Evolutionary conservation across 2,329 filamentous ascomycete genomes (phyloP), one percentile per base, ranked within the genome.

Genomic region (Sporothrix mexicana): DNA sequence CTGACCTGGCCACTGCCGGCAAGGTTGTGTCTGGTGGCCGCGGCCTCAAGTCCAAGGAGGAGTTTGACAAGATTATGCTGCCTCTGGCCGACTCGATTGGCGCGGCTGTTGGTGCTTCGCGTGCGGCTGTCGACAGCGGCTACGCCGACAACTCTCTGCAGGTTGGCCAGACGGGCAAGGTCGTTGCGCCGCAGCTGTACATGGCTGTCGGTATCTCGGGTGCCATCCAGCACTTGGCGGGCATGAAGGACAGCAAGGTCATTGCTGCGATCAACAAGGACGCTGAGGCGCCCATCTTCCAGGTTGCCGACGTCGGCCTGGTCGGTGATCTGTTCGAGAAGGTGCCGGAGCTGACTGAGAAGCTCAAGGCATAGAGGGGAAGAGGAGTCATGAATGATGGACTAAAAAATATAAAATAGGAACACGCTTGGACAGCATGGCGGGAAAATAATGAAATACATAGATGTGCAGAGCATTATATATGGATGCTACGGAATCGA

Each of bases 201-300:
- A 88, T 99, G 77, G 97, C 94, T 71, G 95, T 95, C 13, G 96
- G 96, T 79, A 98, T 99, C 78, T 97, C 94, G 9, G 96, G 96
- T 71, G 96, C 96, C 25, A 99, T 99, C 78, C 96, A 99, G 84
- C 96, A 99, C 86, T 83, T 99, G 83, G 96, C 96, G 45, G 96
- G 96, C 80, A 99, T 99, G 96, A 99, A 99, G 88, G 96, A 99
- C 81, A 98, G 94, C 86, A 99, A 99, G 86, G 96, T 99, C 73
- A 99, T 99, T 84, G 96, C 95, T 25, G 94, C 94, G 15, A 98
- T 99, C 80, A 99, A 99, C 87, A 99, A 99, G 86, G 96, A 99
- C 80, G 86, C 91, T 4, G 96, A 99, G 82, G 96, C 96, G 73
- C 96, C 96, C 43, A 99, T 99, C 78, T 99, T 99, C 87, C 96